These are phyloP conservation scores for Lichtheimia hyalospora DNA, from an alignment of 371 early-diverging fungal species.

Conservation along the genomic window DNA sequence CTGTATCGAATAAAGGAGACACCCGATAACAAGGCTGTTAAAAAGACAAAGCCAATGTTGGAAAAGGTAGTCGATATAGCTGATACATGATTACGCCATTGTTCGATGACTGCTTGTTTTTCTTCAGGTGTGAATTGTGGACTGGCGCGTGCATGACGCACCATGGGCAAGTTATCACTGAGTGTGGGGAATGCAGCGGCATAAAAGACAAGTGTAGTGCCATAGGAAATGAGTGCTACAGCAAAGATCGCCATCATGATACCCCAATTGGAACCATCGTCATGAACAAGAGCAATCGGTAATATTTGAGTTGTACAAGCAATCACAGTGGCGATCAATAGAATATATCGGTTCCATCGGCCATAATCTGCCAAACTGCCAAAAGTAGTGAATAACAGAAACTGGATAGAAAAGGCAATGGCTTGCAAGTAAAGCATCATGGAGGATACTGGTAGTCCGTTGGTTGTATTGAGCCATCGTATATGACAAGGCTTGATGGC, in stretches of 20 bases:
- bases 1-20: slow-evolving; percentile 34
- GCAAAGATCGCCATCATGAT: slow-evolving; percentile 47
- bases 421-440: slow-evolving; percentile 51
- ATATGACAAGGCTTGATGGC: slow-evolving; percentile 32
- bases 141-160: slow-evolving; percentile 41
- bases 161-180: slow-evolving; percentile 49
- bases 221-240: slow-evolving; percentile 43
- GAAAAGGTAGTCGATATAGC: slow-evolving; percentile 49
- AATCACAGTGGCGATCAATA: slow-evolving; percentile 38
- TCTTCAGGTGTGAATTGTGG: slow-evolving; percentile 28
- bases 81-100: slow-evolving; percentile 54
- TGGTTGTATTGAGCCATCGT: slow-evolving; percentile 24
- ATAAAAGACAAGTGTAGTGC: slow-evolving; percentile 50
- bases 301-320: slow-evolving; percentile 44
- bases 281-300: slow-evolving; percentile 36
- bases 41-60: slow-evolving; percentile 45
- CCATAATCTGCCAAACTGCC: slow-evolving; percentile 52
- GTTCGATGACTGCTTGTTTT: slow-evolving; percentile 20
- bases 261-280: slow-evolving; percentile 46
- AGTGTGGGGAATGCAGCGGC: slow-evolving; percentile 49
- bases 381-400: slow-evolving; percentile 46
- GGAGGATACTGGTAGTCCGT: slow-evolving; percentile 36
- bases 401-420: slow-evolving; percentile 47
- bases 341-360: slow-evolving; percentile 43
- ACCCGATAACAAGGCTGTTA: slow-evolving; percentile 46